Evolutionary conservation across 2,329 filamentous ascomycete species (phyloP).

Genomic region (Microcera coccophila): DNA sequence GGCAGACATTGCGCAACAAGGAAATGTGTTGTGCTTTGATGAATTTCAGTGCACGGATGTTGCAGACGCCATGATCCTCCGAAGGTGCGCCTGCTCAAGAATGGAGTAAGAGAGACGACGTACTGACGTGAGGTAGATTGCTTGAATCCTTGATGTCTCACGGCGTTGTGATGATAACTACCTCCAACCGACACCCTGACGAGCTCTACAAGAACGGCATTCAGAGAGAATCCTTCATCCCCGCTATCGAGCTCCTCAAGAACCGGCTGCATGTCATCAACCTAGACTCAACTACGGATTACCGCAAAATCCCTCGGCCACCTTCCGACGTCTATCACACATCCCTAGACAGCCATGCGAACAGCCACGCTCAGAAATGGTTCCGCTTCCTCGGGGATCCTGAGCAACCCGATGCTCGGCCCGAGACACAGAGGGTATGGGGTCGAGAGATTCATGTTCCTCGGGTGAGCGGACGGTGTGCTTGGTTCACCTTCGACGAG

Average conservation of each 20-base stretch:
- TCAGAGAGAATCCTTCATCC: slow-evolving; percentile 90
- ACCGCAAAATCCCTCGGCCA: slow-evolving; percentile 92
- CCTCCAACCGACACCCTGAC: slow-evolving; percentile 92
- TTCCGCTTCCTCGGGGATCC: slow-evolving; percentile 90
- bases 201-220: slow-evolving; percentile 98
- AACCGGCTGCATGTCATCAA: slow-evolving; percentile 82
- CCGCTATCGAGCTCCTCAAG: slow-evolving; percentile 90
- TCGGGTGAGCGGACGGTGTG: slow-evolving; percentile 78
- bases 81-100: slow-evolving; percentile 47
- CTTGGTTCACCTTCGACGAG: slow-evolving; percentile 89
- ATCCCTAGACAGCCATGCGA: slow-evolving; percentile 72
- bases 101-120: no score
- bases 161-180: slow-evolving; percentile 93
- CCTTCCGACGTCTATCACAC: slow-evolving; percentile 93
- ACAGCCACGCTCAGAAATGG: slow-evolving; percentile 86
- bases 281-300: slow-evolving; percentile 91
- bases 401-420: slow-evolving; percentile 68
- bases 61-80: slow-evolving; percentile 95
- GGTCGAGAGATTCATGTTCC: slow-evolving; percentile 86
- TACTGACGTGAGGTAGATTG: slow-evolving; percentile 47
- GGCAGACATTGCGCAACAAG: slow-evolving; percentile 83
- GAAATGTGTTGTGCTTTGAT: slow-evolving; percentile 91
- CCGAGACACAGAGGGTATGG: slow-evolving; percentile 82
- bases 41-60: slow-evolving; percentile 99
- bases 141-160: slow-evolving; percentile 92